These are phyloP conservation scores for Colletotrichum horii DNA, from an alignment of 2,329 filamentous ascomycete genomes.

Conservation along the genomic window DNA sequence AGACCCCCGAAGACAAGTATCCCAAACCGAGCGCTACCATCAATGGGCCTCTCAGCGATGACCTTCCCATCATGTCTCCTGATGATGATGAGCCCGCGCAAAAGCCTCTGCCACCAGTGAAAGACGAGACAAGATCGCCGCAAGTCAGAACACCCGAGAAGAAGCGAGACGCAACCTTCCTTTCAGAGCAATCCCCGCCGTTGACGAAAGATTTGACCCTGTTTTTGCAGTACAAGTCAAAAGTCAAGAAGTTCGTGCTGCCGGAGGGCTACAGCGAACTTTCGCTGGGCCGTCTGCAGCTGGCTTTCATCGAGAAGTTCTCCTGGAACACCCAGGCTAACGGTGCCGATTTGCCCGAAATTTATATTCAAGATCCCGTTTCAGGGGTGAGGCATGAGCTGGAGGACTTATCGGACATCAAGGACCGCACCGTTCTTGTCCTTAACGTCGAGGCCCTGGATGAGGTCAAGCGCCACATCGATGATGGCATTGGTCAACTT, in stretches of 20 bases:
- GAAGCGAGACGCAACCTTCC: slow-evolving; percentile 53
- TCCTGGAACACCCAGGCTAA: slow-evolving; percentile 98
- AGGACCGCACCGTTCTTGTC: slow-evolving; percentile 93
- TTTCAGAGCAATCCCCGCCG: slow-evolving; percentile 72
- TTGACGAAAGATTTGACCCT: slow-evolving; percentile 83
- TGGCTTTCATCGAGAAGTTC: slow-evolving; percentile 99
- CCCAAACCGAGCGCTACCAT: slow-evolving; percentile 61
- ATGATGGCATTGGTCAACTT: slow-evolving; percentile 84
- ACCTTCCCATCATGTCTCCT: slow-evolving; percentile 40
- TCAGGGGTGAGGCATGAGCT: slow-evolving; percentile 97
- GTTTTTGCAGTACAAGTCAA: slow-evolving; percentile 95
- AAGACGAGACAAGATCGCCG: slow-evolving; percentile 24
- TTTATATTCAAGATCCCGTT: slow-evolving; percentile 95
- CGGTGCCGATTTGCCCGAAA: slow-evolving; percentile 90
- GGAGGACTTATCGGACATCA: slow-evolving; percentile 91
- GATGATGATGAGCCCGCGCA: slow-evolving; percentile 30
- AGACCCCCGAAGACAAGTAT: slow-evolving; percentile 72
- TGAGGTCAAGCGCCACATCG: slow-evolving; percentile 95
- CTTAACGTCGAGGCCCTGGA: slow-evolving; percentile 92
- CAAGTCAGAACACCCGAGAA: slow-evolving; percentile 46
- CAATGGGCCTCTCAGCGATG: slow-evolving; percentile 60
- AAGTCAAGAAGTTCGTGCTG: slow-evolving; percentile 94
- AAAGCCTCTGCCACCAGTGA: slow-evolving; percentile 24
- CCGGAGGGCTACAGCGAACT: slow-evolving; percentile 84
- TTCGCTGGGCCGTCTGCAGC: slow-evolving; percentile 84